These are phyloP conservation scores for Calonectria henricotiae DNA, from an alignment of 2,329 filamentous ascomycete species.

Conservation along the genomic window DNA sequence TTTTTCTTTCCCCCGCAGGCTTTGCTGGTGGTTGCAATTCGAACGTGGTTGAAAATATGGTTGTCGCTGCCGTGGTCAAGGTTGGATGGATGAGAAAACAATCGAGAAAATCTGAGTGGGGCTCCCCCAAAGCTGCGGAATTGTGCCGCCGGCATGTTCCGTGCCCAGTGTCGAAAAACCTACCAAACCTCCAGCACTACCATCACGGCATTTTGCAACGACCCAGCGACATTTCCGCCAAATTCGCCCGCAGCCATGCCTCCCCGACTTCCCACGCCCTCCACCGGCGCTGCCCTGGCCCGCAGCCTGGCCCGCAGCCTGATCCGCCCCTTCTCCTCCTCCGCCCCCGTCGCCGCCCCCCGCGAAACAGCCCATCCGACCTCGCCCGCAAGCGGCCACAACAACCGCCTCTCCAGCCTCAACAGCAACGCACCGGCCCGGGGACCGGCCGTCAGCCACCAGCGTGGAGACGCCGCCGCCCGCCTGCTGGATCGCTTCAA, in stretches of 20 bases:
- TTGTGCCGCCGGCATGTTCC: conserved; percentile 47
- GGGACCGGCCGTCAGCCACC: conserved; percentile 10
- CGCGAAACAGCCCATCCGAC: conserved; percentile 43
- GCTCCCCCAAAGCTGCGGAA: conserved; percentile 45
- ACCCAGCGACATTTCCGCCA: conserved; percentile 19
- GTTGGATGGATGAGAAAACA: conserved; percentile 44
- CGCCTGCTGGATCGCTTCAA: conserved; percentile 53
- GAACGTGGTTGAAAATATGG: conserved; percentile 1
- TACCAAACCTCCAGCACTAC: conserved; percentile 46
- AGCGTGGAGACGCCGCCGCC: conserved; percentile 52
- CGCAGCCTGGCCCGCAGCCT: conserved; percentile 33
- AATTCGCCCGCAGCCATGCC: conserved; percentile 58
- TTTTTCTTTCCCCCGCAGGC: not conserved
- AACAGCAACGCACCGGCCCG: conserved; percentile 37
- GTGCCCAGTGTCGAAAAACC: conserved; percentile 48
- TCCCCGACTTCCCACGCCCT: conserved; percentile 57
- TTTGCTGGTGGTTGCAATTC: not conserved
- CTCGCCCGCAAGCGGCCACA: conserved; percentile 42
- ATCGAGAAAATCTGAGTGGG: conserved; percentile 50
- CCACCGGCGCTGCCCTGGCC: conserved; percentile 46
- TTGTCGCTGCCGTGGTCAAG: conserved; percentile 15
- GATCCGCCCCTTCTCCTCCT: conserved; percentile 55
- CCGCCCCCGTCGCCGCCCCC: conserved; percentile 49
- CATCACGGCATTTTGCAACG: conserved; percentile 40
- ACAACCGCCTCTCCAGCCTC: conserved; percentile 47